These are phyloP conservation scores for Sporothrix brasiliensis DNA, from an alignment of 2,329 filamentous ascomycete genomes.

Conservation along the genomic window DNA sequence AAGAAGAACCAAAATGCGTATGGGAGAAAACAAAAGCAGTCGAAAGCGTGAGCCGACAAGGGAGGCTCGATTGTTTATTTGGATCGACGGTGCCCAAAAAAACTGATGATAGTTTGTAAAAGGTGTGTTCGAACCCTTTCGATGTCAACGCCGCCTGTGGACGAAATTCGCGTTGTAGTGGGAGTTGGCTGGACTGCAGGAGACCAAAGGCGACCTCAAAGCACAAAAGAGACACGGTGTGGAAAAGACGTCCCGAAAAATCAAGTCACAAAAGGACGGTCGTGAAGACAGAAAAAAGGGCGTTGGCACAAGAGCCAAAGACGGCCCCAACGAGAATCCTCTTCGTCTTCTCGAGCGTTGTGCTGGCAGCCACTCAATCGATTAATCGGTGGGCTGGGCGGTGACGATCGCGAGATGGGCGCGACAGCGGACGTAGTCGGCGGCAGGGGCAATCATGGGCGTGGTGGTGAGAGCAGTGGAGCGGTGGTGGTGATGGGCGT, in stretches of 20 bases:
- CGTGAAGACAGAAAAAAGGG: neutral
- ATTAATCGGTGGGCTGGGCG: conserved; percentile 16
- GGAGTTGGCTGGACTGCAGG: neutral
- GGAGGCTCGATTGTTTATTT: conserved; percentile 16
- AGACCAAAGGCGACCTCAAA: neutral
- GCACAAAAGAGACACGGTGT: neutral
- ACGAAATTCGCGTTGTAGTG: neutral
- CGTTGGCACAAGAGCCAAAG: conserved; percentile 17
- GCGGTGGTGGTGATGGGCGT: neutral
- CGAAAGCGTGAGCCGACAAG: conserved; percentile 34
- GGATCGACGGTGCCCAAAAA: conserved; percentile 13
- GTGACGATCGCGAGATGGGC: conserved; percentile 20
- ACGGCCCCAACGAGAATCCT: conserved; percentile 5
- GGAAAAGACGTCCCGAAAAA: neutral
- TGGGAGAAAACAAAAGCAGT: conserved; percentile 26
- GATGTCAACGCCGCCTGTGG: neutral
- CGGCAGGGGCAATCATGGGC: conserved; percentile 18
- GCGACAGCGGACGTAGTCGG: conserved; percentile 1
- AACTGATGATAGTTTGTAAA: neutral
- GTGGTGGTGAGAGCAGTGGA: neutral
- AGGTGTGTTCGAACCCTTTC: too few relatives aligned
- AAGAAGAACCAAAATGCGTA: too few relatives aligned
- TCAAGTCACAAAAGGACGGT: neutral
- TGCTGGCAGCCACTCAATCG: neutral
- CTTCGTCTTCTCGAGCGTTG: neutral